Evolutionary conservation across 2,329 filamentous ascomycete species (phyloP).

Genomic region (Neofusicoccum laricinum): DNA sequence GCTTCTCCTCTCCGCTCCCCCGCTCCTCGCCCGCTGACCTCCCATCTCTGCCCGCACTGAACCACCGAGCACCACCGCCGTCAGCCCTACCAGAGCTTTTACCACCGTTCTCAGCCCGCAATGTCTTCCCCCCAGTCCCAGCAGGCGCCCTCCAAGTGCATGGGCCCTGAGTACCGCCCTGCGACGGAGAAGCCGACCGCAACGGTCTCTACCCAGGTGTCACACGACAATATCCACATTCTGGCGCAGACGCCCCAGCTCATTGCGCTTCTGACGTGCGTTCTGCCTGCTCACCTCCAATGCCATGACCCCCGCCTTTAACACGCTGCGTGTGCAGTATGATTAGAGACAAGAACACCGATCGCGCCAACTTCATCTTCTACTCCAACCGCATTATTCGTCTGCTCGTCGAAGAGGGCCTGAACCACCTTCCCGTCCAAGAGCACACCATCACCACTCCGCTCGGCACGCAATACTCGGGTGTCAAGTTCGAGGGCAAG

Average conservation of each 20-base stretch:
- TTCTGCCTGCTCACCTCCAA: conserved; percentile 25
- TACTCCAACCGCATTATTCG: conserved; percentile 98
- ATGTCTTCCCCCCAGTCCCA: conserved; percentile 23
- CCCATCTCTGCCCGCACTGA: background rate
- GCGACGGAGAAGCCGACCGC: conserved; percentile 78
- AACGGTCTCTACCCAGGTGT: conserved; percentile 80
- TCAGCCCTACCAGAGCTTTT: conserved; percentile 3
- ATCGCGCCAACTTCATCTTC: conserved; percentile 96
- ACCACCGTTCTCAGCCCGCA: background rate
- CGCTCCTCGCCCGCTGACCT: background rate
- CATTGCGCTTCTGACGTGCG: conserved; percentile 95
- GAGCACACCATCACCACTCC: conserved; percentile 88
- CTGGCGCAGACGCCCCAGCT: conserved; percentile 92
- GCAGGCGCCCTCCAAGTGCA: conserved; percentile 53
- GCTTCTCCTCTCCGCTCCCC: background rate
- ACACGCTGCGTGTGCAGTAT: conserved; percentile 58
- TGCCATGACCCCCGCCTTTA: background rate
- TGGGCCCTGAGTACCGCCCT: conserved; percentile 77
- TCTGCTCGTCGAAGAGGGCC: conserved; percentile 89
- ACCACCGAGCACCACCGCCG: background rate
- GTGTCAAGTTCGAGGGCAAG: conserved; percentile 94
- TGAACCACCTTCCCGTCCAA: conserved; percentile 92
- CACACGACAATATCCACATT: conserved; percentile 84
- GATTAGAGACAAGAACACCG: conserved; percentile 88
- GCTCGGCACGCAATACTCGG: conserved; percentile 81